Evolutionary conservation across 2,329 filamentous ascomycete genomes (phyloP).

Genomic region (Tolypocladium album): DNA sequence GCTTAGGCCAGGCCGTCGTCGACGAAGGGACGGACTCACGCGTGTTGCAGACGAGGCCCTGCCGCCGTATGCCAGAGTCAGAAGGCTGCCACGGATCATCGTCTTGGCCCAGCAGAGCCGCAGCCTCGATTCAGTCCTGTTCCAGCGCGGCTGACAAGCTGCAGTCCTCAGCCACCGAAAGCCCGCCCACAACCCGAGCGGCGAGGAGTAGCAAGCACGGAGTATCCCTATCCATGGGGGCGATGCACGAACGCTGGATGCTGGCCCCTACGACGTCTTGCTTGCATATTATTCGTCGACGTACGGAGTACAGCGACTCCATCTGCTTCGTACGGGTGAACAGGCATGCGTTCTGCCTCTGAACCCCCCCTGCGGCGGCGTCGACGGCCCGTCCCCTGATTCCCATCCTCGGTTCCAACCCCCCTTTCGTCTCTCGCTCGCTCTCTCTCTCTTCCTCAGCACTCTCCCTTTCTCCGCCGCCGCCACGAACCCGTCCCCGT

Average conservation of each 20-base stretch:
- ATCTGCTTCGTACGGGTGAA: not conserved
- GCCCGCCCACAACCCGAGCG: no score
- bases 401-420: not conserved
- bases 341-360: not conserved
- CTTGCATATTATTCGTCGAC: not conserved
- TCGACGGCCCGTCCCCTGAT: not conserved
- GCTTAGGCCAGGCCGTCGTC: not conserved
- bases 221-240: not conserved
- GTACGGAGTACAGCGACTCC: not conserved
- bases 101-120: not conserved
- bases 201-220: no score
- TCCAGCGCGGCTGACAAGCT: not conserved
- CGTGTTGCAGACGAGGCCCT: not conserved
- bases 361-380: not conserved
- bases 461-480: not conserved
- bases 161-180: not conserved
- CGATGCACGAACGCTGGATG: not conserved
- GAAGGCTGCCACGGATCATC: not conserved
- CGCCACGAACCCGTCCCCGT: not conserved
- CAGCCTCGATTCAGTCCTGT: not conserved
- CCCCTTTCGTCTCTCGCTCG: not conserved
- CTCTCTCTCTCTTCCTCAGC: not conserved
- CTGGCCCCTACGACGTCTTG: not conserved
- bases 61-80: not conserved
- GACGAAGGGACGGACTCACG: not conserved